A percentile compares a stretch with the other conserved stretches of the same genome.
These are phyloP conservation scores for Butyriboletus loyo DNA, from an alignment of 768 basidiomycete genomes.

Conservation along the genomic window DNA sequence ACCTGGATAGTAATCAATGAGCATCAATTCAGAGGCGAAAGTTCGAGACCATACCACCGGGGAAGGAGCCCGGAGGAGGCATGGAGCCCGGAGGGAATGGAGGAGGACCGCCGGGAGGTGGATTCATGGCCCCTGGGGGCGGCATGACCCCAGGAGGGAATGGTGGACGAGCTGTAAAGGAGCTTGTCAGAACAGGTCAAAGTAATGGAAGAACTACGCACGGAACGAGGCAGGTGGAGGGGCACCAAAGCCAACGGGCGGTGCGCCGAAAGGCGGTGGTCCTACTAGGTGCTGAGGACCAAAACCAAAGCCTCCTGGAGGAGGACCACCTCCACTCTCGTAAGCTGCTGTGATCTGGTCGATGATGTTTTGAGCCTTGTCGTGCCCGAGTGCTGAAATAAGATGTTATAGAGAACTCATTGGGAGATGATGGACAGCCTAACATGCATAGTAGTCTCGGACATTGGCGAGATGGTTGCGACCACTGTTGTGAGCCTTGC, in stretches of 20 bases:
- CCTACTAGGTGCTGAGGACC: conserved; percentile 75
- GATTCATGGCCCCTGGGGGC: conserved; percentile 47
- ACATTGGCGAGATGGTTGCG: conserved; percentile 97
- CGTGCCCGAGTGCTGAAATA: conserved; percentile 75
- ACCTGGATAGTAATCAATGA: conserved; percentile 23
- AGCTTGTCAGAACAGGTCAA: conserved; percentile 1
- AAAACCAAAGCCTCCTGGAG: conserved; percentile 84
- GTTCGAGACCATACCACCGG: conserved; percentile 40
- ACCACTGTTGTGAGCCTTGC: conserved; percentile 98
- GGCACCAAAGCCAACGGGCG: conserved; percentile 53
- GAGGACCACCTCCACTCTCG: conserved; percentile 81
- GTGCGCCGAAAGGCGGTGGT: conserved; percentile 51
- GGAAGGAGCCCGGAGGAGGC: conserved; percentile 48
- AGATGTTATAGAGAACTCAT: conserved; percentile 6
- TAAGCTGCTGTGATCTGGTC: conserved; percentile 97
- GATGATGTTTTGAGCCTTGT: conserved; percentile 97
- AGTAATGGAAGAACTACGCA: conserved; percentile 5
- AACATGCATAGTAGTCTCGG: conserved; percentile 94
- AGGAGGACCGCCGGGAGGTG: conserved; percentile 59
- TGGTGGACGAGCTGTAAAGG: conserved; percentile 54
- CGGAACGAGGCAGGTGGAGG: conserved; percentile 37
- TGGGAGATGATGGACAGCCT: conserved; percentile 20
- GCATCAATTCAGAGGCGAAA: background rate
- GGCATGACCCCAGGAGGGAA: conserved; percentile 61
- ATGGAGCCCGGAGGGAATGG: conserved; percentile 68